A percentile compares a stretch with the other conserved stretches of the same genome.
These are phyloP conservation scores for Trichosporon sp. DNA, from an alignment of 1,284 basidiomycete genomes.

Conservation along the genomic window DNA sequence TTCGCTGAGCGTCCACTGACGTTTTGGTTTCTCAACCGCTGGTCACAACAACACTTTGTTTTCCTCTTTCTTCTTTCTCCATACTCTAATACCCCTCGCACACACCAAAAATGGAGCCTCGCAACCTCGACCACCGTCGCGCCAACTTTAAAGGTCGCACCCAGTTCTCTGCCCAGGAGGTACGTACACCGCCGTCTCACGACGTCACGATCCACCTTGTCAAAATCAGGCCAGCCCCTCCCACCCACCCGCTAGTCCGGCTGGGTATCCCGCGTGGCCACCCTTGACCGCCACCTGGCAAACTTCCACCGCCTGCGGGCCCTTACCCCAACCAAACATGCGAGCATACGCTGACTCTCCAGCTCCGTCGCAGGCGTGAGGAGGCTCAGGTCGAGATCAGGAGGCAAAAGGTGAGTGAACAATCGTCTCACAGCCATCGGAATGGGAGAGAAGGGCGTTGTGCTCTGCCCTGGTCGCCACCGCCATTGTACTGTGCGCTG, in stretches of 20 bases:
- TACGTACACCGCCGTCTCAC: slow-evolving; percentile 15
- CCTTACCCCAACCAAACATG: neutral
- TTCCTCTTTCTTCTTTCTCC: slow-evolving; percentile 2
- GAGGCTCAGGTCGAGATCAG: slow-evolving; percentile 97
- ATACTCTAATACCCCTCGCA: neutral
- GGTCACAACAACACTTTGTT: slow-evolving; percentile 1
- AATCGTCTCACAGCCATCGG: neutral
- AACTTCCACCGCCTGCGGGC: slow-evolving; percentile 6
- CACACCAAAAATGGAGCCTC: slow-evolving; percentile 25
- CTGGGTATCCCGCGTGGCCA: neutral
- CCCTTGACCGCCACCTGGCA: slow-evolving; percentile 5
- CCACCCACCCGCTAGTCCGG: neutral
- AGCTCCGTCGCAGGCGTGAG: slow-evolving; percentile 84
- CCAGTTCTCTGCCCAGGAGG: slow-evolving; percentile 50
- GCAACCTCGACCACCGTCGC: slow-evolving; percentile 48
- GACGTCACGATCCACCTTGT: neutral
- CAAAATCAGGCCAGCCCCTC: neutral
- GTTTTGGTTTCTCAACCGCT: slow-evolving; percentile 4
- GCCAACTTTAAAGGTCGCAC: slow-evolving; percentile 52
- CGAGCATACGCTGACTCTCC: slow-evolving; percentile 16
- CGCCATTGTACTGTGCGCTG: neutral
- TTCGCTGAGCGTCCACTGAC: slow-evolving; percentile 2
- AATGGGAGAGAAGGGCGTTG: neutral
- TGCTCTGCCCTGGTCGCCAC: neutral
- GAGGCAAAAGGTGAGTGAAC: slow-evolving; percentile 64